Base-by-base conservation (phyloP, 2,329 filamentous ascomycete genomes). In the Claviceps capensis region DNA sequence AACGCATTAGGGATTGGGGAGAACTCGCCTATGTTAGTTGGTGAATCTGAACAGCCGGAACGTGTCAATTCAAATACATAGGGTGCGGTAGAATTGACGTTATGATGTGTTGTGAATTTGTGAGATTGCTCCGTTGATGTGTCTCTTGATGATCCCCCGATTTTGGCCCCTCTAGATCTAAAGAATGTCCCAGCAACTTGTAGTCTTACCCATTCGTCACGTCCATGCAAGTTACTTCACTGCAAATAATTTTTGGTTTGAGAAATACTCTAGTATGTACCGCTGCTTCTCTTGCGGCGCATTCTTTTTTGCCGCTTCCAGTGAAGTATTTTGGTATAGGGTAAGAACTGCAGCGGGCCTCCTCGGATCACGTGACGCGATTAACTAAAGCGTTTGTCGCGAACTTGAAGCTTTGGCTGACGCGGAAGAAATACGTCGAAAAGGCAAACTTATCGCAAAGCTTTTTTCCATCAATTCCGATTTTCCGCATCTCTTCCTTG, bases 21-120 rank as follows among this genome's bases (percentile, higher is more conserved):
- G 52, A 63, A 60, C 1, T 63, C 68, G 7, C 67, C 68, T 1
- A 73, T 75, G 68, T 57, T 74, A 43, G 59, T 64, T 5, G 63
- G 60, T 40, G 62, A 62, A 8, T 58, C 59, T 6, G 65, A 59
- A 19, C 60, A 61, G 16, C 46, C 54, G 9, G 62, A 61, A 59
- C 3, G 48, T 57, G 22, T 34, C 3, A 11, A 11, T 34, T 34
- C 11, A 4, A 52, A 49, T 23, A 17, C 49, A 1, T 49, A 53
- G 9, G n/a, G 16, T 9, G 40, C 7, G n/a, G n/a, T 41, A 17
- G n/a, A 41, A 34, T 34, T 34, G 9, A 34, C 9, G 30, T 34
- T 11, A 4, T 34, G 30, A 4, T 11, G 8, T 34, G 30, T 34
- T 30, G 23, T 26, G 23, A 5, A 23, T 1, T 3, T 9, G 2